Conservation (phyloP, 208 protist species). For the Plasmodiophora brassicae region DNA sequence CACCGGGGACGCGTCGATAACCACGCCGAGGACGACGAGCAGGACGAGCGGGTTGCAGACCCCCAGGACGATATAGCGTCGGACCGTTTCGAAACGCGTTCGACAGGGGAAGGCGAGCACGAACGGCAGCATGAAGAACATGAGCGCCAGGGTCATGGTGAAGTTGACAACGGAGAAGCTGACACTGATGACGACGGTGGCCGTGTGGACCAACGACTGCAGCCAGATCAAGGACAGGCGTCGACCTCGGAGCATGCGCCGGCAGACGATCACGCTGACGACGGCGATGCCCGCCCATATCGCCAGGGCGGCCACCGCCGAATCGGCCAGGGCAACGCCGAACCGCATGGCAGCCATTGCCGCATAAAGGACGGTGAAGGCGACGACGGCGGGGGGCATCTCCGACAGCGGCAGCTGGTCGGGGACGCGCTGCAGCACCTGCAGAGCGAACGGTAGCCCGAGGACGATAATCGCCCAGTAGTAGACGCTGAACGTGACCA, state of each 20-base stretch:
- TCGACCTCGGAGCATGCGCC: too few relatives aligned
- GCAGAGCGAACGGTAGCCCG: not conserved
- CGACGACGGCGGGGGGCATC: not conserved
- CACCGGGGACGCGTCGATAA: not conserved
- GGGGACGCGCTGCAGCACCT: not conserved
- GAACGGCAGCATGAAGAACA: not conserved
- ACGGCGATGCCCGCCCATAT: too few relatives aligned
- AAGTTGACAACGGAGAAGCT: not conserved
- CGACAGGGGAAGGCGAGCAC: not conserved
- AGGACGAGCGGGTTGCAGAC: not conserved
- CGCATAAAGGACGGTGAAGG: not conserved
- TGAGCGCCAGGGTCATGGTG: not conserved
- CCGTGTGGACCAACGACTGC: not conserved
- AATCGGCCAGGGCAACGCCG: too few relatives aligned
- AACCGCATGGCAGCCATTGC: too few relatives aligned
- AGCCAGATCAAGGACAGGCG: not conserved
- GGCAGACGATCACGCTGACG: too few relatives aligned
- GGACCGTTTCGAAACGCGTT: not conserved
- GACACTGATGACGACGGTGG: not conserved
- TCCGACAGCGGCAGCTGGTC: not conserved
- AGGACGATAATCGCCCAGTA: not conserved
- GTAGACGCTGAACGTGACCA: not conserved
- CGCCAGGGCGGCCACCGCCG: too few relatives aligned
- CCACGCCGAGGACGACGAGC: not conserved
- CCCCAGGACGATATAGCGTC: not conserved